Evolutionary conservation across 2,329 filamentous ascomycete species (phyloP), one percentile per base, ranked within the genome.

Genomic region (Trichoderma sp.): DNA sequence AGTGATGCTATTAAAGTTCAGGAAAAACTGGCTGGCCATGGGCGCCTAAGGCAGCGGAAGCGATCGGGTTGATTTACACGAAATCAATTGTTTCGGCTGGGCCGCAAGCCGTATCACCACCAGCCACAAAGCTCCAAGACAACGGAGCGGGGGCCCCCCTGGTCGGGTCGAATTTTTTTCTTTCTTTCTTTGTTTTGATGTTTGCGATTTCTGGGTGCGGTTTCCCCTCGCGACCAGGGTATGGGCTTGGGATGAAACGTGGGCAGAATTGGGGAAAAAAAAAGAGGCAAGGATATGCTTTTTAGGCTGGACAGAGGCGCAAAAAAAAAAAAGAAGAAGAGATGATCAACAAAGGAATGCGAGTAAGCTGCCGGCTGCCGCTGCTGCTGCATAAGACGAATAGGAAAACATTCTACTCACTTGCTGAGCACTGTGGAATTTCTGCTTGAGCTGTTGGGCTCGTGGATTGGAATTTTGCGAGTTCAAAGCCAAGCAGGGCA

Each of bases 211-310:
- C 28, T 39, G 52, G 24, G 49, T 32, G 43, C 39, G 43, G 51
- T 58, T 46, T 26, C 54, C 63, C 54, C 63, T 66, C 63, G 54
- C 63, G 63, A 66, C 63, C 46, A 46, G 63, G 63, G 46, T 66
- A 28, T 37, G 30, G 52, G 56, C 24, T 10, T 39, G 63, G 63
- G 54, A 66, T 66, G 63, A 66, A 66, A 66, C 52, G 63, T 66
- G 63, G 46, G 37, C 37, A 49, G 63, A 58, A 58, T 66, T 66
- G 63, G 63, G 54, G 63, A 46, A 28, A 16, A 16, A n/a, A 34
- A 34, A 24, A 26, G 46, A 24, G 46, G 46, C 60, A 39, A 30
- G 60, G 60, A 51, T 54, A 51, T 54, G 26, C 21, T 32, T 39
- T 30, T 34, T 24, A 34, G 43, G 10, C 37, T 24, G 46, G 14